phyloP scores from a whole-genome alignment of 768 basidiomycete species.

The Fomitopsis serialis region DNA sequence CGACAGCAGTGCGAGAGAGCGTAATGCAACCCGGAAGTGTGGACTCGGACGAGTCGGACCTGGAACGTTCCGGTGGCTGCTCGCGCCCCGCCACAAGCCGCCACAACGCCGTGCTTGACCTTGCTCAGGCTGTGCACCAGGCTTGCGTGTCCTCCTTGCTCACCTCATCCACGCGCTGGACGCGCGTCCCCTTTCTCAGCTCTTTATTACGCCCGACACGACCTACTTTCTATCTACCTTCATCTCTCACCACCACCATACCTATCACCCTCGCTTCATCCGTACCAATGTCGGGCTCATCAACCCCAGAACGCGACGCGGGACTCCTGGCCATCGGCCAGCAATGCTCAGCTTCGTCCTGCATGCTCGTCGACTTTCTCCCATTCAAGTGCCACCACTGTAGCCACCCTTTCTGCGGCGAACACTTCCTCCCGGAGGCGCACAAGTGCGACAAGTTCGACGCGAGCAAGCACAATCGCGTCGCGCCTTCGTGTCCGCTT shows the following conservation, averaged over 20 bases:
- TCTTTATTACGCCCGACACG: not conserved
- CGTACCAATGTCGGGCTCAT: slow-evolving; percentile 22
- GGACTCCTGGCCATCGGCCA: slow-evolving; percentile 63
- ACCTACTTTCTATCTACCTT: not conserved
- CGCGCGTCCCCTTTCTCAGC: slow-evolving; percentile 21
- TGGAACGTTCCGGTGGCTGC: slow-evolving; percentile 12
- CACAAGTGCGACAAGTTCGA: slow-evolving; percentile 72
- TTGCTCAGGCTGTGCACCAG: slow-evolving; percentile 3
- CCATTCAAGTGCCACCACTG: slow-evolving; percentile 88
- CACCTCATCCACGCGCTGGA: slow-evolving; percentile 14
- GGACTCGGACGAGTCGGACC: no score
- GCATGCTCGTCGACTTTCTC: slow-evolving; percentile 75
- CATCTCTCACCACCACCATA: not conserved
- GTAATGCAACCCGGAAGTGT: no score
- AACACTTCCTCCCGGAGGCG: slow-evolving; percentile 67
- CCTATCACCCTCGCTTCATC: not conserved
- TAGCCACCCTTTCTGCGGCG: slow-evolving; percentile 61
- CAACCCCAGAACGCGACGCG: slow-evolving; percentile 36
- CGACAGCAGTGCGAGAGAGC: no score
- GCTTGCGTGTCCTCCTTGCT: slow-evolving; percentile 13
- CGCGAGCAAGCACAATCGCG: slow-evolving; percentile 61
- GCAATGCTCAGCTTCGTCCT: slow-evolving; percentile 64
- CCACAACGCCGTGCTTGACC: slow-evolving; percentile 2
- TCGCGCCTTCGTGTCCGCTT: slow-evolving; percentile 77
- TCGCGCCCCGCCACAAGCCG: not conserved